A percentile compares a stretch with the other conserved stretches of the same genome.
Evolutionary conservation across 1,284 basidiomycete species (phyloP).

Genomic region (Peniophora sp.): DNA sequence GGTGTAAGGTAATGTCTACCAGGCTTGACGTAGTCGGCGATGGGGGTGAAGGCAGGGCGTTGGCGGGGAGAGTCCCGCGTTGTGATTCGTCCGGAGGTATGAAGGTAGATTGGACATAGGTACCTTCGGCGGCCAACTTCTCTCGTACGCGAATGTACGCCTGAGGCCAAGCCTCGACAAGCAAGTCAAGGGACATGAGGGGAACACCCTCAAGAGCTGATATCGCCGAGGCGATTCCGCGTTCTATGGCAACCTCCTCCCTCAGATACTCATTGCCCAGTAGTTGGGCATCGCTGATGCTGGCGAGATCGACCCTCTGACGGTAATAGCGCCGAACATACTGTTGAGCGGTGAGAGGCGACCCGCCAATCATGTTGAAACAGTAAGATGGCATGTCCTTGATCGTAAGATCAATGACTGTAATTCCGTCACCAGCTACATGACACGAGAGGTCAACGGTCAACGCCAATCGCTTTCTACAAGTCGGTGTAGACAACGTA

Average conservation of each 20-base stretch:
- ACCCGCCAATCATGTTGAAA: slow-evolving; percentile 14
- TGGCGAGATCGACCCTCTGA: neutral
- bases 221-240: no score
- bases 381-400: slow-evolving; percentile 23
- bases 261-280: neutral
- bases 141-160: slow-evolving; percentile 11
- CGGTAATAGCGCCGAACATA: slow-evolving; percentile 22
- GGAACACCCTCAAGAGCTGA: neutral
- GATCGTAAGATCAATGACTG: slow-evolving; percentile 29
- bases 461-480: neutral
- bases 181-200: slow-evolving; percentile 10
- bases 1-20: neutral
- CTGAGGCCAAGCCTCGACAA: slow-evolving; percentile 22
- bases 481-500: slow-evolving; percentile 6
- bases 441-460: neutral
- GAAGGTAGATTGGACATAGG: neutral
- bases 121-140: neutral
- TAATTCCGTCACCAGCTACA: slow-evolving; percentile 29
- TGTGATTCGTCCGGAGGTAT: no score
- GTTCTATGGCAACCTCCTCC: no score
- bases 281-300: neutral
- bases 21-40: neutral
- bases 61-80: no score
- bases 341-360: slow-evolving; percentile 18
- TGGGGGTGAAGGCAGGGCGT: neutral